Evolutionary conservation across 768 basidiomycete genomes (phyloP).

Genomic region (Rossbeevera mucosa): DNA sequence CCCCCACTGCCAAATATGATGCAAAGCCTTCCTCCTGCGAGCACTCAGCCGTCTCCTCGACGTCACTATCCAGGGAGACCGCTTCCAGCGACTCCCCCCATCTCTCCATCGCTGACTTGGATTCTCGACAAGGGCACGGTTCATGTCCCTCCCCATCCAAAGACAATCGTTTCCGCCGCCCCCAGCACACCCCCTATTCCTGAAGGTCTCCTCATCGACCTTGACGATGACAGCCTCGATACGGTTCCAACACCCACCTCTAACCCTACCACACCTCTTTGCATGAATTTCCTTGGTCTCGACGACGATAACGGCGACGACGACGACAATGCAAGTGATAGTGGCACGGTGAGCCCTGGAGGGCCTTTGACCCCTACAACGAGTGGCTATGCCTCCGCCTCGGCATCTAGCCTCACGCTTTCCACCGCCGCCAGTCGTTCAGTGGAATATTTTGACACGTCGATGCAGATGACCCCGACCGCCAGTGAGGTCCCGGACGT

Average conservation of each 20-base stretch:
- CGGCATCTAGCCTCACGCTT: conserved; percentile 27
- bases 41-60: conserved; percentile 26
- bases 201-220: conserved; percentile 54
- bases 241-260: conserved; percentile 6
- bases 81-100: conserved; percentile 30
- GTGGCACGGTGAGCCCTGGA: conserved; percentile 30
- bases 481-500: conserved; percentile 49
- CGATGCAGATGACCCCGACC: conserved; percentile 29
- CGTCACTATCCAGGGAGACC: conserved; percentile 32
- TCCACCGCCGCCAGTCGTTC: conserved; percentile 21
- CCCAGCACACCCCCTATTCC: conserved; percentile 36
- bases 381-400: conserved; percentile 25
- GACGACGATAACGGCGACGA: conserved; percentile 17
- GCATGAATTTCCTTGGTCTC: conserved; percentile 23
- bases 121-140: conserved; percentile 28
- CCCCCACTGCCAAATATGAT: conserved; percentile 25
- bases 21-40: conserved; percentile 22
- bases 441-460: conserved; percentile 25
- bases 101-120: conserved; percentile 32
- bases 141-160: conserved; percentile 12
- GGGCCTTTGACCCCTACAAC: conserved; percentile 31
- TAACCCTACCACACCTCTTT: conserved; percentile 14
- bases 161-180: conserved; percentile 14
- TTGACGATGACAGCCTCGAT: conserved; percentile 41
- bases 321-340: conserved; percentile 26